A percentile compares a stretch with the other conserved stretches of the same genome.
These are phyloP conservation scores for Kwoniella shivajii DNA, from an alignment of 1,284 basidiomycete species.

Conservation along the genomic window DNA sequence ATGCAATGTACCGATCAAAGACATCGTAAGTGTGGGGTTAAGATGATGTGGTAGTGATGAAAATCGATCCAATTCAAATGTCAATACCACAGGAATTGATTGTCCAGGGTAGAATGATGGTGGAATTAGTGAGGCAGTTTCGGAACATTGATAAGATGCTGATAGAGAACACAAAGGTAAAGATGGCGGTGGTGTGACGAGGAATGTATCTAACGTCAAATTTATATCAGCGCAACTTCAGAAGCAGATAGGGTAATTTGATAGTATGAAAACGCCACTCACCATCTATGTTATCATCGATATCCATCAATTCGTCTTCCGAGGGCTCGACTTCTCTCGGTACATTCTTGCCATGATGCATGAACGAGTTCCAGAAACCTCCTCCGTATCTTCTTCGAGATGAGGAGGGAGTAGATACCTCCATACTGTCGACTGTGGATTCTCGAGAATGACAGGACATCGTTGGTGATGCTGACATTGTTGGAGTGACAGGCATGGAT, in stretches of 20 bases:
- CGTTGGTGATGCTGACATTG: slow-evolving; percentile 3
- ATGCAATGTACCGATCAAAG: slow-evolving; percentile 42
- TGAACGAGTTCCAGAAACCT: slow-evolving; percentile 8
- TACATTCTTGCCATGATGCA: slow-evolving; percentile 5
- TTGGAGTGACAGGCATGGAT: background rate
- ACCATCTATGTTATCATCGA: slow-evolving; percentile 16
- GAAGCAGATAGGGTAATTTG: background rate
- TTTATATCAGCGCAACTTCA: background rate
- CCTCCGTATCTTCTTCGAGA: slow-evolving; percentile 1
- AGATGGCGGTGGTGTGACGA: slow-evolving; percentile 30
- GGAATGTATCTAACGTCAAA: slow-evolving; percentile 28
- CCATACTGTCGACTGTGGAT: slow-evolving; percentile 2
- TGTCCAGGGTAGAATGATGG: slow-evolving; percentile 46
- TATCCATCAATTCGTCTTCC: slow-evolving; percentile 20
- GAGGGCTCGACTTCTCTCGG: slow-evolving; percentile 5
- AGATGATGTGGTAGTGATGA: slow-evolving; percentile 39
- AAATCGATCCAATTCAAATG: slow-evolving; percentile 36
- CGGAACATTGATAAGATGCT: slow-evolving; percentile 28
- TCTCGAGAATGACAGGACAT: slow-evolving; percentile 7
- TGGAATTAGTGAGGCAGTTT: slow-evolving; percentile 28
- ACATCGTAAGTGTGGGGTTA: slow-evolving; percentile 41
- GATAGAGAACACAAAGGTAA: slow-evolving; percentile 28
- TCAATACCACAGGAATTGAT: slow-evolving; percentile 44
- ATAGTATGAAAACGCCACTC: background rate
- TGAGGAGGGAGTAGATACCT: background rate